Evolutionary conservation across 1,284 basidiomycete genomes (phyloP).

Genomic region (Golubevia sp.): DNA sequence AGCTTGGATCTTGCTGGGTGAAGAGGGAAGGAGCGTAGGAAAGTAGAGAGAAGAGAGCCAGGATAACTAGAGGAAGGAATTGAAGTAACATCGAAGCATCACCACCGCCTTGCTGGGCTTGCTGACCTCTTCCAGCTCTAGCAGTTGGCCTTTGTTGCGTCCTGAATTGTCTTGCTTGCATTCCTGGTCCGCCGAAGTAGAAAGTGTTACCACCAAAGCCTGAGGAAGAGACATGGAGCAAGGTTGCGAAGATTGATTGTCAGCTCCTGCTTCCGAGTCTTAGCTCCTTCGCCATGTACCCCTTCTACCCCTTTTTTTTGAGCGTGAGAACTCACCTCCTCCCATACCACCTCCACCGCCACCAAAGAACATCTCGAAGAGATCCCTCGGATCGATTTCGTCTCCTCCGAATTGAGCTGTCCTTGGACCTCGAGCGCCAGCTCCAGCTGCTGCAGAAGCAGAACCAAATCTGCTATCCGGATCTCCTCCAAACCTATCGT

Average conservation of each 20-base stretch:
- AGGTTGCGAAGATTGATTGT: too few relatives aligned
- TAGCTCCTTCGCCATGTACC: too few relatives aligned
- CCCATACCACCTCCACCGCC: slow-evolving; percentile 38
- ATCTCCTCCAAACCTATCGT: slow-evolving; percentile 51
- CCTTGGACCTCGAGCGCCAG: slow-evolving; percentile 4
- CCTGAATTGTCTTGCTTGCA: not conserved
- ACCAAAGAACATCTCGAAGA: slow-evolving; percentile 62
- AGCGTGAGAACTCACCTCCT: slow-evolving; percentile 14
- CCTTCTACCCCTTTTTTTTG: too few relatives aligned
- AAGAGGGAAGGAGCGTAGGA: slow-evolving; percentile 51
- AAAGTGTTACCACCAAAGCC: not conserved
- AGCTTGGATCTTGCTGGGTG: slow-evolving; percentile 47
- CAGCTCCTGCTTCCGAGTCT: too few relatives aligned
- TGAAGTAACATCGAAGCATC: slow-evolving; percentile 45
- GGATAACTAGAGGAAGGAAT: slow-evolving; percentile 46
- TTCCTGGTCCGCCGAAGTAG: not conserved
- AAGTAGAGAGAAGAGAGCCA: slow-evolving; percentile 49
- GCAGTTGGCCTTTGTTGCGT: not conserved
- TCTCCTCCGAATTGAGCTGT: slow-evolving; percentile 14
- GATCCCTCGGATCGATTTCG: slow-evolving; percentile 54
- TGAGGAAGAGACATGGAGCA: not conserved
- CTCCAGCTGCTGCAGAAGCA: slow-evolving; percentile 25
- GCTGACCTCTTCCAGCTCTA: slow-evolving; percentile 4
- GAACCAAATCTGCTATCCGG: slow-evolving; percentile 37
- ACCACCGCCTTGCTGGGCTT: slow-evolving; percentile 16